phyloP scores from a whole-genome alignment of 2,329 filamentous ascomycete species.

The Botrytis galanthina region DNA sequence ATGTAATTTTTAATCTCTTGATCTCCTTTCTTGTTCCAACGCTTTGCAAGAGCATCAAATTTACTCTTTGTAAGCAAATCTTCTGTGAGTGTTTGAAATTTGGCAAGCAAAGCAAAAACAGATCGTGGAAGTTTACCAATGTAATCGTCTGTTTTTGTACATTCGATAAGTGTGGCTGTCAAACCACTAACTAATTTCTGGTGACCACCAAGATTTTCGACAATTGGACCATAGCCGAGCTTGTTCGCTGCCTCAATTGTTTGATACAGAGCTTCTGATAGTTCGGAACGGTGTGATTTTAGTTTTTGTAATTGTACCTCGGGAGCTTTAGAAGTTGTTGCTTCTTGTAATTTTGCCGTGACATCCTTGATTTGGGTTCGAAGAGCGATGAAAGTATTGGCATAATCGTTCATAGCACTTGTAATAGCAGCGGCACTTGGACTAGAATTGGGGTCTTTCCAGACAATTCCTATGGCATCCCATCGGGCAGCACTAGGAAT shows the following conservation, averaged over 20 bases:
- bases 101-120: conserved; percentile 59
- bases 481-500: conserved; percentile 50
- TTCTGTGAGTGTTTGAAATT: conserved; percentile 57
- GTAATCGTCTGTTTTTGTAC: conserved; percentile 52
- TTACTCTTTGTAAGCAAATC: conserved; percentile 61
- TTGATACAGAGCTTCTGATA: conserved; percentile 49
- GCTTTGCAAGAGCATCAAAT: conserved; percentile 61
- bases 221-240: conserved; percentile 53
- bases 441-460: conserved; percentile 41
- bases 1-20: conserved; percentile 61
- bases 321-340: conserved; percentile 24
- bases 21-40: conserved; percentile 62
- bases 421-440: conserved; percentile 34
- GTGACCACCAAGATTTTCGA: conserved; percentile 58
- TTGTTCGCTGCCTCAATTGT: conserved; percentile 54
- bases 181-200: conserved; percentile 56
- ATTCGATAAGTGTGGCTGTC: conserved; percentile 53
- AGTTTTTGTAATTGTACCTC: conserved; percentile 40
- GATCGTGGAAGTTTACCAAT: conserved; percentile 54
- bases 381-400: conserved; percentile 34
- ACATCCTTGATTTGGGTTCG: conserved; percentile 36
- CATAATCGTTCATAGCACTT: conserved; percentile 37
- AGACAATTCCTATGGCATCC: conserved; percentile 54
- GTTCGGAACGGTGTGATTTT: conserved; percentile 45
- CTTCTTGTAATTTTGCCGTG: conserved; percentile 33